Base-by-base conservation (phyloP, 805 yeast genomes). In the Candida jianshihensis region DNA sequence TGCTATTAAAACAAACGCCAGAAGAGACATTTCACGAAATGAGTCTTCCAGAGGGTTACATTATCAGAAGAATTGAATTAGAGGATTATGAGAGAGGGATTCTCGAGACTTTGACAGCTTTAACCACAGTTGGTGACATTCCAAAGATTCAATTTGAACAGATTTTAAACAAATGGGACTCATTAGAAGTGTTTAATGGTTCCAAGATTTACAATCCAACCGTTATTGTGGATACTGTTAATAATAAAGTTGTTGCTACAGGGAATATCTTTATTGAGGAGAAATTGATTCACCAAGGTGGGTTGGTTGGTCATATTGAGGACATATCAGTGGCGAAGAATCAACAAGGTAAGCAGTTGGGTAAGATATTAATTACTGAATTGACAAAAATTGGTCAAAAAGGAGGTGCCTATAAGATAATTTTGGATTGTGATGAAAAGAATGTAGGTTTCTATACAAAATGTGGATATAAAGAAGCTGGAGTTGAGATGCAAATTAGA, bases 221-320 rank as follows among this genome's bases (percentile, higher is more conserved):
- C 26, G 96, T 88, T 5, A 78, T 92, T 33, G 61, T 74, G 10
- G 70, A 80, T 46, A 55, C 53, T 1, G 46, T 57, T 3, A 26
- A 39, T 0, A 75, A 70, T 8, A 49, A 48, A 5, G 75, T 88
- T 10, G 95, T 85, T 1, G 96, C 94, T 4, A 76, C 88, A 0
- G 97, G 97, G 0, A 78, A 82, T 56, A 61, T 90, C 12, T 51
- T 92, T 10, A 65, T 92, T 7, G 98, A 90, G 57, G 71, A 70
- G 34, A 90, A 90, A 58, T 61, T 81, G 43, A 87, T 92, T 43
- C 98, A 90, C 60, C 74, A 65, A 27, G 78, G 92, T 56, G 94
- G 95, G 0, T 59, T 70, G 35, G 94, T 86, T 5, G 97, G 97
- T 2, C 97, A 90, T 61, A 82, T 90, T 44, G 98, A 90, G 54